Base-by-base conservation (phyloP, 371 early-diverging fungal genomes). In the Mortierella sp. region DNA sequence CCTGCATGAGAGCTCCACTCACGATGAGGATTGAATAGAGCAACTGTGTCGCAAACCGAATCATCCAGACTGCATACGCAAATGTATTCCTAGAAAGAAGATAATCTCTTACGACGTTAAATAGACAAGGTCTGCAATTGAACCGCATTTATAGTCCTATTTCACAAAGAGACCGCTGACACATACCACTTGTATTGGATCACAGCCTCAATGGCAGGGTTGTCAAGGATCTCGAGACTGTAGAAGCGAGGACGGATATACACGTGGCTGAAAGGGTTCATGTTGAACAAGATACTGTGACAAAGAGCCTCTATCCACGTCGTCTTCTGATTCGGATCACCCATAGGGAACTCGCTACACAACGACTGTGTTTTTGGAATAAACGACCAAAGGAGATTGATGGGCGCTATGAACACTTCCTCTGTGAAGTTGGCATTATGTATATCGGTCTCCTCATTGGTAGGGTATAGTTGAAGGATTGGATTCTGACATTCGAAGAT, bases 111-210 rank as follows among this genome's bases (percentile, higher is more conserved):
- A 55, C 16, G 30, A 7, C 44, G 16, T 55, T 11, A 14, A 1
- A 23, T 28, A 37, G 37, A 37, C 37, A 37, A 37, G 37, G 3
- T 37, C 3, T 37, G 3, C 37, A 37, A 37, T 37, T 37, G 37
- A n/a, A n/a, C n/a, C n/a, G n/a, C n/a, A n/a, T n/a, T n/a, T n/a
- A n/a, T n/a, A n/a, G n/a, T n/a, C n/a, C n/a, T n/a, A n/a, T n/a
- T n/a, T n/a, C n/a, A n/a, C n/a, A n/a, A n/a, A n/a, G n/a, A n/a
- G n/a, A n/a, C n/a, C n/a, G n/a, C n/a, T n/a, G n/a, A 9, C 37
- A 37, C 50, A 25, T 63, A 72, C 73, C 73, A 72, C 29, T 72
- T 66, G n/a, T 72, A 72, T 11, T 52, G 55, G 53, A 72, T 56
- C 7, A 72, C 51, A 1, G 73, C 67, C 1, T 56, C 67, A 16